Evolutionary conservation across 164 flowering plant genomes (phyloP).

Genomic region (Vitis rupestris): DNA sequence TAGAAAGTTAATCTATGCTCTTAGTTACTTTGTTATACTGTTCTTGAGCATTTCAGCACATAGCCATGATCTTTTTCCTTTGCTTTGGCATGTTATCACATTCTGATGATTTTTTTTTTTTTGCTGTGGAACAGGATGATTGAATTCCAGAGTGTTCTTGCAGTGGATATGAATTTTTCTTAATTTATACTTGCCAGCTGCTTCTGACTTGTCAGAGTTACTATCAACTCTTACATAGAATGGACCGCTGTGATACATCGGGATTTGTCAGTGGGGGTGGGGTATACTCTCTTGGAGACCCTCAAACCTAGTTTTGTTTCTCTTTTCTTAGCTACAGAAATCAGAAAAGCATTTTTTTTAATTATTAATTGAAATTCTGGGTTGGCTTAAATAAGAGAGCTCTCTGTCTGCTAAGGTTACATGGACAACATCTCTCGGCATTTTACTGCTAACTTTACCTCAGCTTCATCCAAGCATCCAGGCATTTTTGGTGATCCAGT

Average conservation of each 20-base stretch:
- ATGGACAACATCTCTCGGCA: conserved; percentile 57
- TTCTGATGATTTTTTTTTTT: conserved; percentile 1
- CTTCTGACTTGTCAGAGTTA: conserved; percentile 21
- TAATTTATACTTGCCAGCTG: neutral
- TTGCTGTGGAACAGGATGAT: conserved; percentile 29
- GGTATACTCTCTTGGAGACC: conserved; percentile 25
- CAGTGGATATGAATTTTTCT: conserved; percentile 8
- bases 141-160: conserved; percentile 5
- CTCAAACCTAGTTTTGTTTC: conserved; percentile 41
- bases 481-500: conserved; percentile 38
- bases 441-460: conserved; percentile 31
- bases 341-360: conserved; percentile 26
- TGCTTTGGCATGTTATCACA: conserved; percentile 1
- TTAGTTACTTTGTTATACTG: too few relatives aligned
- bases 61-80: neutral
- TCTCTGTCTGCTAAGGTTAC: conserved; percentile 14
- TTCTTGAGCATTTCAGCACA: neutral
- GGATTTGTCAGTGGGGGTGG: conserved; percentile 97
- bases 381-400: conserved; percentile 24
- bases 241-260: conserved; percentile 93
- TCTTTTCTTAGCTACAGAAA: conserved; percentile 43
- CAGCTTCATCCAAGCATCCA: conserved; percentile 54
- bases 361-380: conserved; percentile 31
- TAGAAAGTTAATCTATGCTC: too few relatives aligned
- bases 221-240: conserved; percentile 25